Base-by-base conservation (phyloP, 1,284 basidiomycete genomes). In the Anthracocystis setariae region DNA sequence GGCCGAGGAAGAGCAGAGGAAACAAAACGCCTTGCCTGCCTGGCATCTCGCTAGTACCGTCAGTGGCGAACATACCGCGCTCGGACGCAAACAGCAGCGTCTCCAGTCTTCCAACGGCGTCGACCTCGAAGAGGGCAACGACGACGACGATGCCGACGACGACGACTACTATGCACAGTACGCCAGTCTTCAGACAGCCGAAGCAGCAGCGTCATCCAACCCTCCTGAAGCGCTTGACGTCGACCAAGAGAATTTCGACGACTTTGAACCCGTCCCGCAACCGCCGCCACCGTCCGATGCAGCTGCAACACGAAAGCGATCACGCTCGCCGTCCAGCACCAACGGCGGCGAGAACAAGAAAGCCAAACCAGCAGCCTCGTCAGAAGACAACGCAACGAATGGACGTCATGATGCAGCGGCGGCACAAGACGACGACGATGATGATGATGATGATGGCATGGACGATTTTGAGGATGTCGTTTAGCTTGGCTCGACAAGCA, bases 11-110 rank as follows among this genome's bases (percentile, higher is more conserved):
- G 58, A 70, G 40, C 62, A 71, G 72, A 84, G 87, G 53, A 88
- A 90, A 82, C 93, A 97, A 85, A 98, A 98, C 81, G 88, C 90
- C 0, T 84, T 98, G 44, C 95, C 95, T 0, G 87, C 90, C 9
- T 98, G 95, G 95, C 91, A 96, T 85, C 87, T 93, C 66, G 90
- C 92, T 82, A 94, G 92, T 82, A 98, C 95, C 3, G 92, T 98
- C 71, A 91, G 93, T 13, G 94, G 93, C 18, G 90, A 94, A 75
- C 85, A 92, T 67, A 97, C 94, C 0, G 90, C 92, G 18, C 86
- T 95, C 25, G 94, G 94, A 18, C 66, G 73, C 39, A 74, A 61
- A 50, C 64, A 75, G 50, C 53, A 71, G 20, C 63, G 62, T 13
- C 25, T 70, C 32, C 63, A 69, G 10, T 62, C 62, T 8, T 58